Percentiles rank a stretch among this genome's conserved stretches.
Conservation (phyloP, 495 filamentous ascomycete species). For the Aspergillus avenaceus region DNA sequence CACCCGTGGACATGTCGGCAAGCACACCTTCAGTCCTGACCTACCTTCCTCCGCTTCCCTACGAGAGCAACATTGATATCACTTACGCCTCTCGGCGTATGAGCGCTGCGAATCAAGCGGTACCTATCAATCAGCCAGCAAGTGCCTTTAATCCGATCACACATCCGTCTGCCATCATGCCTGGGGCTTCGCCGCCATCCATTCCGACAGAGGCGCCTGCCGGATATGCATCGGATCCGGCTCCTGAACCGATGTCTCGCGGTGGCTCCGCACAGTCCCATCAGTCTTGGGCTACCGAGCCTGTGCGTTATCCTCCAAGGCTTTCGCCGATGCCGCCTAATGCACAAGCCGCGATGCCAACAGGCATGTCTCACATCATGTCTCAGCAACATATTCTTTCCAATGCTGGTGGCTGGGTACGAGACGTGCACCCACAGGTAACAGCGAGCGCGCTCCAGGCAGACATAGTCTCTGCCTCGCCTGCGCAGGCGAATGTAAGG, state of each 20-base stretch:
- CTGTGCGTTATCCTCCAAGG: slow-evolving; percentile 24
- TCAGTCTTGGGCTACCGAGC: slow-evolving; percentile 40
- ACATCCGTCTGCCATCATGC: slow-evolving; percentile 42
- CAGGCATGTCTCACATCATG: slow-evolving; percentile 2
- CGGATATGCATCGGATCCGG: slow-evolving; percentile 24
- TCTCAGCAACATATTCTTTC: slow-evolving; percentile 19
- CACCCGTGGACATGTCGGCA: slow-evolving; percentile 25
- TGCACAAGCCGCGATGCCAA: neutral
- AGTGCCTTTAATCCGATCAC: slow-evolving; percentile 8
- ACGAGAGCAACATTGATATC: slow-evolving; percentile 28
- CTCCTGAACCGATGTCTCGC: slow-evolving; percentile 29
- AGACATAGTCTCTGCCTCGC: slow-evolving; percentile 17
- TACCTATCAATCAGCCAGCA: slow-evolving; percentile 1
- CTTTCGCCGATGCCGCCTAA: slow-evolving; percentile 21
- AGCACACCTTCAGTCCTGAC: slow-evolving; percentile 26
- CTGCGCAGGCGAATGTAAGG: slow-evolving; percentile 2
- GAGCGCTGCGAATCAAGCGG: slow-evolving; percentile 4
- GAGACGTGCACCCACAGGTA: slow-evolving; percentile 1
- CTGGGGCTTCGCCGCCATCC: slow-evolving; percentile 26
- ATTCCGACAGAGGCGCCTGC: slow-evolving; percentile 11
- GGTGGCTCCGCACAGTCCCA: slow-evolving; percentile 31
- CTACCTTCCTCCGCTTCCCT: slow-evolving; percentile 22
- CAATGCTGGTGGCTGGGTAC: slow-evolving; percentile 21
- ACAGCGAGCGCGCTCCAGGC: slow-evolving; percentile 19
- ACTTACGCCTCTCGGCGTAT: slow-evolving; percentile 14